Percentiles rank a stretch among this genome's conserved stretches.
Conservation (phyloP, 148 eudicot genomes). For the Diospyros lotus region DNA sequence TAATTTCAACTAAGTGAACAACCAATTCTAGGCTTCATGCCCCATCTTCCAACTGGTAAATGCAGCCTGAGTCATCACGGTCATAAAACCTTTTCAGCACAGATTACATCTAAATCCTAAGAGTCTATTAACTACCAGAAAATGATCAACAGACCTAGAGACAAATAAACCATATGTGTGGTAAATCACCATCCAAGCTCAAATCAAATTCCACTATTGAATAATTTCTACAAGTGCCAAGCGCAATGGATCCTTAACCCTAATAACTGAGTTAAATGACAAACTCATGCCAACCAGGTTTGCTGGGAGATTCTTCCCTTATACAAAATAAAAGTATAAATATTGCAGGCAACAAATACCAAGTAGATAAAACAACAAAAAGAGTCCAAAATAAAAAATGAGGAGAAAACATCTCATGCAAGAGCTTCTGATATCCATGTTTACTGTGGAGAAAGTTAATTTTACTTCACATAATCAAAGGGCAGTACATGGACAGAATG, state of each 20-base stretch:
- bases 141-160: too few relatives aligned
- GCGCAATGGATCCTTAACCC: background rate
- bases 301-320: background rate
- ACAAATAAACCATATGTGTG: background rate
- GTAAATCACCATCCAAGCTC: background rate
- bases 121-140: too few relatives aligned
- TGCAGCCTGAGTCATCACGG: too few relatives aligned
- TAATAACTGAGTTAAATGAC: background rate
- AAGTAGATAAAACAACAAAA: background rate
- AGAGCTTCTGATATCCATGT: background rate
- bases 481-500: too few relatives aligned
- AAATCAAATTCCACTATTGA: background rate
- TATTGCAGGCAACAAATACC: background rate
- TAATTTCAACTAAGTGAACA: too few relatives aligned
- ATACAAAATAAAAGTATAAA: too few relatives aligned
- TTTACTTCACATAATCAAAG: too few relatives aligned
- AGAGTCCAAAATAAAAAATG: background rate
- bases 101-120: too few relatives aligned
- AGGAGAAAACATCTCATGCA: background rate
- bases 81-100: too few relatives aligned
- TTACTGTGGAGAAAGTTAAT: too few relatives aligned
- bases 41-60: too few relatives aligned
- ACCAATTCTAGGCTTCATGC: too few relatives aligned
- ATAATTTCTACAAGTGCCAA: background rate
- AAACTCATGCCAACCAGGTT: background rate